phyloP scores from a whole-genome alignment of 306 rosid genomes.

The Trifolium subterraneum region DNA sequence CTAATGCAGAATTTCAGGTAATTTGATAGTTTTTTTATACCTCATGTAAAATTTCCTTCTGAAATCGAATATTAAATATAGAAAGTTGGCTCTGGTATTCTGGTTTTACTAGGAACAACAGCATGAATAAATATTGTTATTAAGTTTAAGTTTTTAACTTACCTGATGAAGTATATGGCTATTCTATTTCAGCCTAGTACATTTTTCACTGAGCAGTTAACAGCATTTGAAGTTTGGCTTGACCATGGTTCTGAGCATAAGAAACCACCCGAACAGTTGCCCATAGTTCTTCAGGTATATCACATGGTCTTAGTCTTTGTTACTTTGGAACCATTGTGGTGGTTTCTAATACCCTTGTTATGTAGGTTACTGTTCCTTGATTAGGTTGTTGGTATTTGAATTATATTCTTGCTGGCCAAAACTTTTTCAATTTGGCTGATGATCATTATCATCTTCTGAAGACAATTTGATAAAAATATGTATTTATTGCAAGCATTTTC shows the following conservation, averaged over 20 bases:
- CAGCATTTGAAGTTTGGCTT: slow-evolving; percentile 99
- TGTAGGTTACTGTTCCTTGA: slow-evolving; percentile 35
- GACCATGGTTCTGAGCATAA: slow-evolving; percentile 97
- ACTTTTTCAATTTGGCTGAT: slow-evolving; percentile 32
- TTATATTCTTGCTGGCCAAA: slow-evolving; percentile 25
- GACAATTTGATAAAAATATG: slow-evolving; percentile 8
- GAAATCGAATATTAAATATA: slow-evolving; percentile 23
- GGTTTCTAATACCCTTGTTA: slow-evolving; percentile 42
- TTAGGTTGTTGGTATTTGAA: slow-evolving; percentile 32
- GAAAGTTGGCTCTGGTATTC: slow-evolving; percentile 5
- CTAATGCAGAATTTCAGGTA: slow-evolving; percentile 89
- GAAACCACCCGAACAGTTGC: slow-evolving; percentile 99
- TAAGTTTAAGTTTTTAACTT: slow-evolving; percentile 21
- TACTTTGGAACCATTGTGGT: slow-evolving; percentile 37
- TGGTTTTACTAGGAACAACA: not conserved
- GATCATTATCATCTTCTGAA: slow-evolving; percentile 23
- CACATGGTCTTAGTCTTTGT: slow-evolving; percentile 30
- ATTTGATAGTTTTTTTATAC: slow-evolving; percentile 14
- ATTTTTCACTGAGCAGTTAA: slow-evolving; percentile 94
- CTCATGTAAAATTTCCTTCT: slow-evolving; percentile 25
- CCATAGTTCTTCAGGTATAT: slow-evolving; percentile 96
- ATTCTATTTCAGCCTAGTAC: slow-evolving; percentile 79
- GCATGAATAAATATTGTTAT: slow-evolving; percentile 2
- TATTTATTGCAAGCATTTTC: slow-evolving; percentile 28
- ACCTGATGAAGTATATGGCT: slow-evolving; percentile 24